Evolutionary conservation across 352 stramenopile genomes (phyloP).

Genomic region (Phytophthora colocasiae): DNA sequence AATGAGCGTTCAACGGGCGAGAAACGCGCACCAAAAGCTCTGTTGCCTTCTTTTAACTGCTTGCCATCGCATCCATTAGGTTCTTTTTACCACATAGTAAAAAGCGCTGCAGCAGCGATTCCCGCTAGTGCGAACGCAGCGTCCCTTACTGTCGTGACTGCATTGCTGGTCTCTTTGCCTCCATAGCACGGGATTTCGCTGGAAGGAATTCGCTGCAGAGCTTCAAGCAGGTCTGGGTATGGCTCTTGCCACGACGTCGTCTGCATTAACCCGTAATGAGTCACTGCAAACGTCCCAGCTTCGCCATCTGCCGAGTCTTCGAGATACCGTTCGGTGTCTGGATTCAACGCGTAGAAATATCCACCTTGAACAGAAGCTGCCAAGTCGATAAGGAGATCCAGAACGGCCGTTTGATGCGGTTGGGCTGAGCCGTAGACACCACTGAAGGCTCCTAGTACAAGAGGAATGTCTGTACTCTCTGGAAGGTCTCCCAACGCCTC

Average conservation of each 20-base stretch:
- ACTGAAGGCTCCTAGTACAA: conserved; percentile 71
- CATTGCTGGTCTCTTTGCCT: conserved; percentile 27
- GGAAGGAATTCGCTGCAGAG: conserved; percentile 52
- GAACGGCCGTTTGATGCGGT: conserved; percentile 58
- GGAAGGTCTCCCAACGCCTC: conserved; percentile 52
- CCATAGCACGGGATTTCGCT: conserved; percentile 67
- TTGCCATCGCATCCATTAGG: neutral
- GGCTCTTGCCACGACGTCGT: conserved; percentile 59
- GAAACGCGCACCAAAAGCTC: too few relatives aligned
- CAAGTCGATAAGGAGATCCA: conserved; percentile 74
- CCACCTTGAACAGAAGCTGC: conserved; percentile 55
- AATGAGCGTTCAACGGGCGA: neutral
- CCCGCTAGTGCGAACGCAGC: neutral
- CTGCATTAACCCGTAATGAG: conserved; percentile 69
- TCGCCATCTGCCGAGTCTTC: conserved; percentile 56
- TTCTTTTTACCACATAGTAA: too few relatives aligned
- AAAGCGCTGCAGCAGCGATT: neutral
- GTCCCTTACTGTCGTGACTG: conserved; percentile 2
- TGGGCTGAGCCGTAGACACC: conserved; percentile 65
- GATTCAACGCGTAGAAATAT: conserved; percentile 76
- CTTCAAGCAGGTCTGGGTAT: conserved; percentile 55
- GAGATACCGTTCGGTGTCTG: conserved; percentile 64
- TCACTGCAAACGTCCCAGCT: conserved; percentile 53
- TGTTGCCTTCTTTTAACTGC: neutral
- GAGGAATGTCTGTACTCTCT: conserved; percentile 33